These are phyloP conservation scores for Saprolegnia diclina DNA, from an alignment of 352 stramenopile genomes.

Conservation along the genomic window DNA sequence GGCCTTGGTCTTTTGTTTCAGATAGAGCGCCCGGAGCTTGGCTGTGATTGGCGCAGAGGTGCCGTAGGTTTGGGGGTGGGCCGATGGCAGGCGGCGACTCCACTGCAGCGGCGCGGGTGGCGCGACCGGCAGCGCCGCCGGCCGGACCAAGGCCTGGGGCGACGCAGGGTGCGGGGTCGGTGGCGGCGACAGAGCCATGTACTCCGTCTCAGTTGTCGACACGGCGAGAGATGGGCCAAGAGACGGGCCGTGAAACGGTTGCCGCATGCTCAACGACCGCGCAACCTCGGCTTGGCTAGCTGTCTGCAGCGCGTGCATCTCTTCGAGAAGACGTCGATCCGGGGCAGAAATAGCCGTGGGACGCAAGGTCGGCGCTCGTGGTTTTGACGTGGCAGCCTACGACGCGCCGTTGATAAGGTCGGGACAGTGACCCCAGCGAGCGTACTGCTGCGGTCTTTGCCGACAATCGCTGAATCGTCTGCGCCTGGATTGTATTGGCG, in stretches of 20 bases:
- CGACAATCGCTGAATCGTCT: slow-evolving; percentile 14
- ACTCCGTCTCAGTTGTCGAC: background rate
- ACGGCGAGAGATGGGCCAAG: background rate
- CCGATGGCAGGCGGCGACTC: background rate
- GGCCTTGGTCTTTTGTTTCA: background rate
- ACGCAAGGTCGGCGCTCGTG: too few relatives aligned
- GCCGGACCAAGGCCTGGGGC: background rate
- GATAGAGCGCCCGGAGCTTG: slow-evolving; percentile 15
- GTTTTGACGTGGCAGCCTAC: too few relatives aligned
- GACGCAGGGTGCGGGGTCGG: background rate
- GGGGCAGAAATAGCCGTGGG: too few relatives aligned
- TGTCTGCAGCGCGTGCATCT: background rate
- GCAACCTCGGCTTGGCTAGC: background rate
- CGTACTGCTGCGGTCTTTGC: background rate
- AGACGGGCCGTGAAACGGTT: background rate
- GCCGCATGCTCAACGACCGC: background rate
- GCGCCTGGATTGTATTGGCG: background rate
- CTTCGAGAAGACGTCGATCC: background rate
- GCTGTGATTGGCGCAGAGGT: slow-evolving; percentile 7
- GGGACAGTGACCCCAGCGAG: too few relatives aligned
- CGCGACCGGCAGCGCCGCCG: background rate
- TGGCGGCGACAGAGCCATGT: background rate
- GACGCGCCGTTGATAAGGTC: too few relatives aligned
- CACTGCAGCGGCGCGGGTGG: background rate
- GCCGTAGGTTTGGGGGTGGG: background rate